These are phyloP conservation scores for Apiotrichum gamsii DNA, from an alignment of 1,284 basidiomycete genomes.

Conservation along the genomic window DNA sequence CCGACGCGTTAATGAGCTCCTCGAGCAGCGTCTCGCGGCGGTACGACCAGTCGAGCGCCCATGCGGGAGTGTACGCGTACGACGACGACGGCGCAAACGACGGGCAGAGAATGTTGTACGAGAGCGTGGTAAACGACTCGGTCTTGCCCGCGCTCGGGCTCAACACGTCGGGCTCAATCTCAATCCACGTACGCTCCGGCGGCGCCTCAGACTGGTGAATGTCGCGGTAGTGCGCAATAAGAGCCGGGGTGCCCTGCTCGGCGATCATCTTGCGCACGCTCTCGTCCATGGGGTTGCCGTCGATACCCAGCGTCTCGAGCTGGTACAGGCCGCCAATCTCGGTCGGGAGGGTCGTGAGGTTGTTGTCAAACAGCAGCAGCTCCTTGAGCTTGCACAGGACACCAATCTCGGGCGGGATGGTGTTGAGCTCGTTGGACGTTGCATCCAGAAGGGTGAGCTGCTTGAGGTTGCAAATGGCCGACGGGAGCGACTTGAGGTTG, in stretches of 20 bases:
- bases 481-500: conserved; percentile 69
- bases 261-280: conserved; percentile 73
- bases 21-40: conserved; percentile 84
- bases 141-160: conserved; percentile 53
- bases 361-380: conserved; percentile 93
- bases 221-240: conserved; percentile 85
- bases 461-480: conserved; percentile 74
- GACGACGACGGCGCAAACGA: conserved; percentile 80
- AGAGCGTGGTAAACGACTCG: conserved; percentile 72
- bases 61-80: conserved; percentile 95
- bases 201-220: conserved; percentile 54
- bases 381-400: conserved; percentile 87
- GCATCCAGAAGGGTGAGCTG: conserved; percentile 88
- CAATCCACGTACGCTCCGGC: conserved; percentile 75
- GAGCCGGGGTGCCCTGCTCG: conserved; percentile 82
- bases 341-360: conserved; percentile 71
- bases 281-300: conserved; percentile 88
- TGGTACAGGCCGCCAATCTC: conserved; percentile 90
- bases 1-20: conserved; percentile 74
- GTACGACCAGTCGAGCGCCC: conserved; percentile 94
- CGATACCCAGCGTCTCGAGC: conserved; percentile 86
- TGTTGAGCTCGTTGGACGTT: conserved; percentile 76
- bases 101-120: conserved; percentile 94
- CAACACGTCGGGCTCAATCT: conserved; percentile 61
- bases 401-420: conserved; percentile 81